These are phyloP conservation scores for Lactifluus piperatus DNA, from an alignment of 768 basidiomycete genomes.

Conservation along the genomic window DNA sequence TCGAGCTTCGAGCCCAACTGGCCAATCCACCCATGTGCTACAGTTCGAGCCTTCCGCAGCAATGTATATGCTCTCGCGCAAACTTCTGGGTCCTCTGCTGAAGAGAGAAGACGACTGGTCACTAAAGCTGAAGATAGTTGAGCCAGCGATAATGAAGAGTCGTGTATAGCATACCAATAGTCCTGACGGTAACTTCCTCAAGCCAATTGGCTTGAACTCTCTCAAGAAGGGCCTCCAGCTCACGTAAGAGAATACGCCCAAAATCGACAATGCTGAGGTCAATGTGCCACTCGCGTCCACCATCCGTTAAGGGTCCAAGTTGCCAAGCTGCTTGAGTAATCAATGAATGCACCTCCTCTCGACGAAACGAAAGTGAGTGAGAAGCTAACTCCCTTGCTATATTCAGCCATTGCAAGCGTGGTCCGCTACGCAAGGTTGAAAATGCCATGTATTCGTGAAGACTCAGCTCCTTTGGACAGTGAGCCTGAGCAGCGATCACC, in stretches of 20 bases:
- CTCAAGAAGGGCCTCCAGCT: not conserved
- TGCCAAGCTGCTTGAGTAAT: not conserved
- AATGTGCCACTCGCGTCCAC: not conserved
- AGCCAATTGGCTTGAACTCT: not conserved
- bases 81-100: not conserved
- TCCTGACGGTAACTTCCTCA: not conserved
- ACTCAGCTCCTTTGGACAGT: not conserved
- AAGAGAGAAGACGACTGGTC: not conserved
- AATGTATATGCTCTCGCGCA: not conserved
- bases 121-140: not conserved
- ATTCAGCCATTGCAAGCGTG: slow-evolving; percentile 41
- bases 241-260: not conserved
- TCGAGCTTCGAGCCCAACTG: not conserved
- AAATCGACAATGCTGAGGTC: not conserved
- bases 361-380: not conserved
- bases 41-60: not conserved
- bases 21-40: not conserved
- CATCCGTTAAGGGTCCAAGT: not conserved
- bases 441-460: slow-evolving; percentile 41
- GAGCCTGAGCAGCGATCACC: slow-evolving; percentile 20
- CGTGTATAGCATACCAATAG: not conserved
- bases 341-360: not conserved
- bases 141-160: not conserved
- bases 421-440: slow-evolving; percentile 37
- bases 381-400: slow-evolving; percentile 4